A percentile compares a stretch with the other conserved stretches of the same genome.
phyloP scores from a whole-genome alignment of 2,329 filamentous ascomycete genomes.

The Claviceps quebecensis region DNA sequence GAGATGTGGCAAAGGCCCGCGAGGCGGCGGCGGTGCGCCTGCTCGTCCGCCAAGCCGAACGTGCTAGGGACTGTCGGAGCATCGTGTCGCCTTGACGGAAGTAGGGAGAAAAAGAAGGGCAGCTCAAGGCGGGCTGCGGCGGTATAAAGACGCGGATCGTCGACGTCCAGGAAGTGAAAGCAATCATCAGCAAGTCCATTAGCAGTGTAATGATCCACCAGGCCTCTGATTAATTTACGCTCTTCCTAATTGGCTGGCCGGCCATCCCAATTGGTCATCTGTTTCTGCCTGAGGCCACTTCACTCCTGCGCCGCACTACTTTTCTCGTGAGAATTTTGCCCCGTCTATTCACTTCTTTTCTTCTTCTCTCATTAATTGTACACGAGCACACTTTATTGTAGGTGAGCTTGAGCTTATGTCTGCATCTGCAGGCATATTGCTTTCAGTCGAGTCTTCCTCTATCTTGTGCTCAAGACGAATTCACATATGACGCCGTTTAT shows the following conservation, averaged over 20 bases:
- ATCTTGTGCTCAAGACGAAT: conserved; percentile 55
- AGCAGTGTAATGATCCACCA: conserved; percentile 16
- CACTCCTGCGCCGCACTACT: conserved; percentile 5
- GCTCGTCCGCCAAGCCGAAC: conserved; percentile 53
- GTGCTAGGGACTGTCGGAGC: conserved; percentile 54
- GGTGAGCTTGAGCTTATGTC: conserved; percentile 43
- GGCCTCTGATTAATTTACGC: conserved; percentile 29
- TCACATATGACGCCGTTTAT: conserved; percentile 45
- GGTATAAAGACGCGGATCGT: conserved; percentile 25
- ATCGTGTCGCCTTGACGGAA: conserved; percentile 49
- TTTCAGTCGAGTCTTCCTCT: conserved; percentile 53
- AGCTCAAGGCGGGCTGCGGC: conserved; percentile 22
- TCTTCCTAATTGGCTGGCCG: conserved; percentile 25
- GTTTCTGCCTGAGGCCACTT: conserved; percentile 4
- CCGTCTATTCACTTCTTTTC: conserved; percentile 16
- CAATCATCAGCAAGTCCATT: conserved; percentile 7
- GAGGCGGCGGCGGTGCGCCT: conserved; percentile 45
- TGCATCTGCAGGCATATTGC: conserved; percentile 23
- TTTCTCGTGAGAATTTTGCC: conserved; percentile 10
- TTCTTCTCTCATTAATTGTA: conserved; percentile 43
- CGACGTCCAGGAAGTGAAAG: conserved; percentile 24
- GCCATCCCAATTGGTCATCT: neutral
- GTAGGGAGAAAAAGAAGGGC: conserved; percentile 19
- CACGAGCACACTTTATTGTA: conserved; percentile 59
- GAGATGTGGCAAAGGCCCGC: conserved; percentile 71